These are phyloP conservation scores for Zizania latifolia DNA, from an alignment of 176 grass and related monocot species.

Conservation along the genomic window DNA sequence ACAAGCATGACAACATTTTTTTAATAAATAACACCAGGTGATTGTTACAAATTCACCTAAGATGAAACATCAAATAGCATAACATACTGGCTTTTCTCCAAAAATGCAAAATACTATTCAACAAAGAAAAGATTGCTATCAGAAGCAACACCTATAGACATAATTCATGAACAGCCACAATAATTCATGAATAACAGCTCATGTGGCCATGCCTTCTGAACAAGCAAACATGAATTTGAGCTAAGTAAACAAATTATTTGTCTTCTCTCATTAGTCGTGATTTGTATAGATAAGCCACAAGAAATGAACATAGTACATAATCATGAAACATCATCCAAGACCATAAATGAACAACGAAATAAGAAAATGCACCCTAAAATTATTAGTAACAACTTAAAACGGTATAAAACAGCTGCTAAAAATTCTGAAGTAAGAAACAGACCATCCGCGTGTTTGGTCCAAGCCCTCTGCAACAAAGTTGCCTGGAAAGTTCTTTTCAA, in stretches of 20 bases:
- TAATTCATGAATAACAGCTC: not conserved
- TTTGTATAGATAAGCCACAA: not conserved
- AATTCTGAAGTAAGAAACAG: constrained; percentile 29
- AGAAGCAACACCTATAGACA: not conserved
- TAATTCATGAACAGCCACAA: not conserved
- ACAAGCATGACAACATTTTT: not conserved
- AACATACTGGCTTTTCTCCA: not conserved
- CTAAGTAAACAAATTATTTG: not conserved
- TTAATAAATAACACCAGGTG: not conserved
- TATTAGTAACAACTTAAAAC: not conserved
- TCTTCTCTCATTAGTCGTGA: not conserved
- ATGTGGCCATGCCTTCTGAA: not conserved
- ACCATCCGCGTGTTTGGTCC: constrained; percentile 99
- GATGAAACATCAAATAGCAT: constrained; percentile 5
- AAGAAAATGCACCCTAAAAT: constrained; percentile 13
- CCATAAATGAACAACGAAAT: not conserved
- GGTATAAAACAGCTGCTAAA: not conserved
- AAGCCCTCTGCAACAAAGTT: constrained; percentile 98
- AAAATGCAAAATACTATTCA: not conserved
- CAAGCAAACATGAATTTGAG: not conserved
- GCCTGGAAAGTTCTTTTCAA: constrained; percentile 96
- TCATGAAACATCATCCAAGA: constrained; percentile 8
- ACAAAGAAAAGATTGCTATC: not conserved
- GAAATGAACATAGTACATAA: not conserved
- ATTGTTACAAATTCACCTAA: not conserved